phyloP scores from a whole-genome alignment of 2,329 filamentous ascomycete species.

The Ophiostoma pallidulum region DNA sequence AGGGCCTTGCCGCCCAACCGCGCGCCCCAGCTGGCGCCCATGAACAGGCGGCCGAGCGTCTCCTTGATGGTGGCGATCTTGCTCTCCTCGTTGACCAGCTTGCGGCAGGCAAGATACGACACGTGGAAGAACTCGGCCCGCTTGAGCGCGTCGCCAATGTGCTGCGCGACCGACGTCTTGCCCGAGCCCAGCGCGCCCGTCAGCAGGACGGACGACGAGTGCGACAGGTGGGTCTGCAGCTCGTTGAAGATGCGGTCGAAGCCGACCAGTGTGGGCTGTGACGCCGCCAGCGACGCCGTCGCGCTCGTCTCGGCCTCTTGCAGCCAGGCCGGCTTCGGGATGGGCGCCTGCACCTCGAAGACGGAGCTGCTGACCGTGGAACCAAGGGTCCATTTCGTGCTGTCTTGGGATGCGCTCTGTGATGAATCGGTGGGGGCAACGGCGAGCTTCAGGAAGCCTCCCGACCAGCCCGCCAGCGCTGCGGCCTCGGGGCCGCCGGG shows the following conservation, averaged over 20 bases:
- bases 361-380: slow-evolving; percentile 58
- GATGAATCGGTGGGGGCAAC: slow-evolving; percentile 13
- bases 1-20: slow-evolving; percentile 73
- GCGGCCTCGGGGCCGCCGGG: slow-evolving; percentile 45
- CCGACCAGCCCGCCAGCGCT: slow-evolving; percentile 52
- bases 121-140: slow-evolving; percentile 69
- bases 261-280: slow-evolving; percentile 56
- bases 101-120: slow-evolving; percentile 77
- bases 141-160: slow-evolving; percentile 64
- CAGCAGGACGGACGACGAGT: slow-evolving; percentile 80
- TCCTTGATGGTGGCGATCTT: slow-evolving; percentile 87
- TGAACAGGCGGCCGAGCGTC: slow-evolving; percentile 72
- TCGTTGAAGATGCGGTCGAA: slow-evolving; percentile 69
- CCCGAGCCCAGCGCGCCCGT: slow-evolving; percentile 85
- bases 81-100: slow-evolving; percentile 82
- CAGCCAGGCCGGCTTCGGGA: slow-evolving; percentile 54
- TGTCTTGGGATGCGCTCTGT: slow-evolving; percentile 22
- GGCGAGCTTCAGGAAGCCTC: slow-evolving; percentile 74
- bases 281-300: slow-evolving; percentile 42
- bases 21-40: slow-evolving; percentile 84
- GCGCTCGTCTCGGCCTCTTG: slow-evolving; percentile 26
- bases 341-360: slow-evolving; percentile 67
- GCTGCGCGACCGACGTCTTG: slow-evolving; percentile 72
- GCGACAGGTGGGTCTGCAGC: slow-evolving; percentile 65
- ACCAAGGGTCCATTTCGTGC: slow-evolving; percentile 63